A percentile compares a stretch with the other conserved stretches of the same genome.
Conservation (phyloP, 2,329 filamentous ascomycete genomes). For the Fusarium brachygibbosum region DNA sequence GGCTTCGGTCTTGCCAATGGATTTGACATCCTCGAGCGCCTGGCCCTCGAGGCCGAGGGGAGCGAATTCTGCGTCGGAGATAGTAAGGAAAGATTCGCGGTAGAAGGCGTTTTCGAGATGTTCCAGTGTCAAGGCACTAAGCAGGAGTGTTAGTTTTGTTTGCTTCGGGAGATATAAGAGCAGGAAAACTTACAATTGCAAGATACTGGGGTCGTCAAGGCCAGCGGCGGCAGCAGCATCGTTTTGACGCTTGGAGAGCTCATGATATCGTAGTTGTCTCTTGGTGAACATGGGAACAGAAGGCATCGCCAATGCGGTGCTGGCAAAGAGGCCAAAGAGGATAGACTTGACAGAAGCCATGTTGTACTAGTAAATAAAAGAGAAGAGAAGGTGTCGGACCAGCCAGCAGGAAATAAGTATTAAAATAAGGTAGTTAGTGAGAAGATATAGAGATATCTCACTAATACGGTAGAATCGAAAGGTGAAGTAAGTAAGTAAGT, state of each 20-base stretch:
- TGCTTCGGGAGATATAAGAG: not conserved
- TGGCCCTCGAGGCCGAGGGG: conserved; percentile 57
- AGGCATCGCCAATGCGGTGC: conserved; percentile 63
- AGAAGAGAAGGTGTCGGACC: conserved; percentile 38
- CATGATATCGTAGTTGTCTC: conserved; percentile 62
- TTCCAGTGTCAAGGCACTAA: conserved; percentile 75
- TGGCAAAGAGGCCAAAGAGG: conserved; percentile 61
- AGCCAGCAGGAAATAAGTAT: conserved; percentile 41
- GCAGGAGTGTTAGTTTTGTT: conserved; percentile 3
- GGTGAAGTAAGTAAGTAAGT: too few species aligned
- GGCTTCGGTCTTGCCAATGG: conserved; percentile 73
- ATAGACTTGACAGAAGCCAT: conserved; percentile 58
- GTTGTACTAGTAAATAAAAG: conserved; percentile 39
- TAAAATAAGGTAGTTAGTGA: conserved; percentile 17
- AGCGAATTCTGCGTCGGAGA: conserved; percentile 73
- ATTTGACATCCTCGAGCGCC: conserved; percentile 65
- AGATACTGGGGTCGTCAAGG: conserved; percentile 67
- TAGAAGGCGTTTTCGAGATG: conserved; percentile 82
- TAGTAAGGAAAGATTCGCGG: conserved; percentile 76
- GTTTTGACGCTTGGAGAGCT: conserved; percentile 65
- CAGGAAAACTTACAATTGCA: conserved; percentile 66
- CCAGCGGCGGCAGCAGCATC: conserved; percentile 61
- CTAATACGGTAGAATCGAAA: too few species aligned
- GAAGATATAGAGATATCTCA: too few species aligned
- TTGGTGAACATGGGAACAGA: conserved; percentile 59